Evolutionary conservation across 805 yeast genomes (phyloP).

Genomic region (Yamadazyma philogaea): DNA sequence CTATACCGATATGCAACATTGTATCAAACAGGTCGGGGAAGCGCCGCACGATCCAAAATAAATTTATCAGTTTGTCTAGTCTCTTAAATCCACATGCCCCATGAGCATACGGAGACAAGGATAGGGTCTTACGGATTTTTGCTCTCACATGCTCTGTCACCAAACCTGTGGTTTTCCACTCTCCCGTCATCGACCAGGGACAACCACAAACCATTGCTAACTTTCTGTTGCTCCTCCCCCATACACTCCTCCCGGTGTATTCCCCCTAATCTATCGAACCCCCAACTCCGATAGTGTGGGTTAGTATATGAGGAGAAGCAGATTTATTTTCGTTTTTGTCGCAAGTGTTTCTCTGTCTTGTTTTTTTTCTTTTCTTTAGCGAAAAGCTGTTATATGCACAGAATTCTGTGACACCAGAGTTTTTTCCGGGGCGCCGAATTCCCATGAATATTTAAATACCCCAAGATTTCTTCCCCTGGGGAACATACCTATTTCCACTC

Average conservation of each 20-base stretch:
- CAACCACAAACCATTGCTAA: background rate
- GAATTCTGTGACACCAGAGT: background rate
- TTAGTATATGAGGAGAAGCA: conserved; percentile 1
- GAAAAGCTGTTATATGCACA: background rate
- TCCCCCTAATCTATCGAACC: background rate
- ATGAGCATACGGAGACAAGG: background rate
- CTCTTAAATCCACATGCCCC: conserved; percentile 3
- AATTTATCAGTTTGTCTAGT: background rate
- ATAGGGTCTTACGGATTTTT: background rate
- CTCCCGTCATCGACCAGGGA: too few relatives aligned
- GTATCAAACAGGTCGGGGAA: conserved; percentile 1
- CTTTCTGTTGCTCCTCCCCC: background rate
- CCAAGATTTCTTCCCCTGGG: background rate
- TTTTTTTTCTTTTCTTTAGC: background rate
- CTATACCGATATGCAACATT: conserved; percentile 2
- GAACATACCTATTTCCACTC: too few relatives aligned
- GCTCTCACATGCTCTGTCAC: background rate
- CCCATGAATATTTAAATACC: background rate
- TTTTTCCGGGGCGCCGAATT: conserved; percentile 2
- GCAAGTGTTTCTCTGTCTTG: background rate
- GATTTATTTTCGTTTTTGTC: background rate
- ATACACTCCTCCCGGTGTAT: background rate
- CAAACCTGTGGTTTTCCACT: background rate
- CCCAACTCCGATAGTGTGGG: background rate
- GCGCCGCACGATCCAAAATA: background rate